Evolutionary conservation across 352 stramenopile genomes (phyloP).

Genomic region (Phytophthora quininea): DNA sequence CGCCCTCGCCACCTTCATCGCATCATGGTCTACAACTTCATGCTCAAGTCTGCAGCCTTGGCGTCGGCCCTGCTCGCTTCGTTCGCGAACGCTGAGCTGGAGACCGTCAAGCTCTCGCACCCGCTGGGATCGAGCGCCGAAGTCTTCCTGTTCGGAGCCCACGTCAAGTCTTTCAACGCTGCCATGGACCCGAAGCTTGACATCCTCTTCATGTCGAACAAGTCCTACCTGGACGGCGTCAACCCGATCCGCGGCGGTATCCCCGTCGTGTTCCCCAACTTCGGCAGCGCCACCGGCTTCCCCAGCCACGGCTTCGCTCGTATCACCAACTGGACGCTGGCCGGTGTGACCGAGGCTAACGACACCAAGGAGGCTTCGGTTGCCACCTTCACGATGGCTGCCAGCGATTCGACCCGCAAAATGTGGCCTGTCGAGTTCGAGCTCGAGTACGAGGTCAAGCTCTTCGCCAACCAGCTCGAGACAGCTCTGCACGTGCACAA

Average conservation of each 20-base stretch:
- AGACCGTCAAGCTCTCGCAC: conserved; percentile 55
- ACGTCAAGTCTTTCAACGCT: conserved; percentile 60
- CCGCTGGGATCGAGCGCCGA: conserved; percentile 31
- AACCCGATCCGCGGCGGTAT: conserved; percentile 89
- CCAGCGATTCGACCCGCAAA: conserved; percentile 11
- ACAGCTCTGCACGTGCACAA: no score
- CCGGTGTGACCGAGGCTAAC: conserved; percentile 1
- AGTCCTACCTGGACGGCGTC: conserved; percentile 70
- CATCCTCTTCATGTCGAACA: conserved; percentile 77
- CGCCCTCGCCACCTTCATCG: neutral
- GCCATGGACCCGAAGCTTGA: conserved; percentile 36
- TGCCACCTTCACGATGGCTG: conserved; percentile 35
- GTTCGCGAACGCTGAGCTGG: conserved; percentile 37
- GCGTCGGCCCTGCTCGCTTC: conserved; percentile 24
- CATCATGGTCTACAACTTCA: conserved; percentile 18
- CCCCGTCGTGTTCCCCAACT: conserved; percentile 90
- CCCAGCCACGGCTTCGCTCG: conserved; percentile 54
- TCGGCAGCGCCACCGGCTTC: conserved; percentile 74
- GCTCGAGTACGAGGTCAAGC: no score
- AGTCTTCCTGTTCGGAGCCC: conserved; percentile 62
- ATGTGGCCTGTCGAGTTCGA: no score
- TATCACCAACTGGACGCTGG: conserved; percentile 34
- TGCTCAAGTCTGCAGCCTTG: conserved; percentile 27
- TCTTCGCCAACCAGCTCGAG: no score
- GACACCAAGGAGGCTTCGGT: conserved; percentile 15